Evolutionary conservation across 176 grass and related monocot species (phyloP).

Genomic region (Saccharum spontaneum): DNA sequence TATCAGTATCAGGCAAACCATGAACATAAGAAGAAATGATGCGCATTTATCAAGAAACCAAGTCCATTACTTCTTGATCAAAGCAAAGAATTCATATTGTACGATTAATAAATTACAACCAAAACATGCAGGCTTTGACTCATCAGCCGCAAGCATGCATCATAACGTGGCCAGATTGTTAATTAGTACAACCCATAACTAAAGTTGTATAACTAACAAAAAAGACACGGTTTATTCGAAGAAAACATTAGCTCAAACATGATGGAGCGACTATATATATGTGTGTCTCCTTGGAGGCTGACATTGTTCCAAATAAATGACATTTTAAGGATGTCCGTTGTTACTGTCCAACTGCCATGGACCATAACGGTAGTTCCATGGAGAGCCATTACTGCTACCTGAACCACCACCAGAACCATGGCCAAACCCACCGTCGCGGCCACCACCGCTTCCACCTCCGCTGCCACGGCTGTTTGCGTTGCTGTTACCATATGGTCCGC

Average conservation of each 20-base stretch:
- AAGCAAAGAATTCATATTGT: background rate
- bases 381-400: background rate
- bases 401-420: background rate
- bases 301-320: background rate
- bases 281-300: background rate
- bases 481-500: background rate
- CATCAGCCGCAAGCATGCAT: background rate
- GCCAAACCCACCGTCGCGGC: conserved; percentile 26
- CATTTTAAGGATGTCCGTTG: background rate
- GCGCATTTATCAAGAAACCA: background rate
- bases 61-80: background rate
- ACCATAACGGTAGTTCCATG: background rate
- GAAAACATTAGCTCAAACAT: background rate
- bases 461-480: background rate
- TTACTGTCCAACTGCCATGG: background rate
- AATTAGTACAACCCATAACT: background rate
- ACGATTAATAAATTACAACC: background rate
- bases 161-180: background rate
- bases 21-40: too few relatives aligned
- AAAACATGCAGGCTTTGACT: background rate
- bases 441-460: background rate
- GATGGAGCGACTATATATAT: background rate
- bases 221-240: background rate
- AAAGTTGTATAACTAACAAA: background rate
- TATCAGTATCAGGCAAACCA: too few relatives aligned